Percentiles rank a stretch among this genome's conserved stretches.
These are phyloP conservation scores for Colletotrichum australisinense DNA, from an alignment of 2,329 filamentous ascomycete genomes.

Conservation along the genomic window DNA sequence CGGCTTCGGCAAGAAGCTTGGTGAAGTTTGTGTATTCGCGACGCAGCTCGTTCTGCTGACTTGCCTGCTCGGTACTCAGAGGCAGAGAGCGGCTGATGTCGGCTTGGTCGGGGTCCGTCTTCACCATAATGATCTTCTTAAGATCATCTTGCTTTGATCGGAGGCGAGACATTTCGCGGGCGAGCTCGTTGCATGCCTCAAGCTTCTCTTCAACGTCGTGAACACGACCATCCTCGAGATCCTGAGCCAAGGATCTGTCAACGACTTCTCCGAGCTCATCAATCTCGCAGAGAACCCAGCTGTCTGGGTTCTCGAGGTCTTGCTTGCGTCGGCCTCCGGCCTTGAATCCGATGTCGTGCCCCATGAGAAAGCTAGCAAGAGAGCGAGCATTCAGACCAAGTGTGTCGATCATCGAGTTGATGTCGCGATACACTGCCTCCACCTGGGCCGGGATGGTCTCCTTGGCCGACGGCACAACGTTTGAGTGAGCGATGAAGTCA, in stretches of 20 bases:
- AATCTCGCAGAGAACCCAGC: slow-evolving; percentile 83
- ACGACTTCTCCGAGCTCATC: slow-evolving; percentile 74
- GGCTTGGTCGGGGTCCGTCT: slow-evolving; percentile 74
- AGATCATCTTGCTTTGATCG: slow-evolving; percentile 83
- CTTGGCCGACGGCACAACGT: slow-evolving; percentile 62
- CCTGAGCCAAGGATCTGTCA: slow-evolving; percentile 70
- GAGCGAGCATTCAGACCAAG: slow-evolving; percentile 84
- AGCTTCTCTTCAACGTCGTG: slow-evolving; percentile 77
- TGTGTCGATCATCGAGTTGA: slow-evolving; percentile 95
- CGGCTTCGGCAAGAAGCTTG: slow-evolving; percentile 79
- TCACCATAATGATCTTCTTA: slow-evolving; percentile 77
- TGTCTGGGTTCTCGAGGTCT: slow-evolving; percentile 75
- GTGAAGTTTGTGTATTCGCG: slow-evolving; percentile 80
- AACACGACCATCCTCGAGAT: slow-evolving; percentile 76
- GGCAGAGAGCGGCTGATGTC: slow-evolving; percentile 77
- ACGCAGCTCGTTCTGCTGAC: slow-evolving; percentile 86
- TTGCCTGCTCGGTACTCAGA: slow-evolving; percentile 84
- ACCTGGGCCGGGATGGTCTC: slow-evolving; percentile 72
- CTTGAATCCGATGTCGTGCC: slow-evolving; percentile 69
- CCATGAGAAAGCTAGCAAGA: slow-evolving; percentile 73
- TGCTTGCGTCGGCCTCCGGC: slow-evolving; percentile 68
- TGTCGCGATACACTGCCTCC: slow-evolving; percentile 79
- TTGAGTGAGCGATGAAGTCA: slow-evolving; percentile 74
- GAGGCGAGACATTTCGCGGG: slow-evolving; percentile 77
- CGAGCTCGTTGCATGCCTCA: slow-evolving; percentile 73